Percentiles rank a stretch among this genome's conserved stretches.
Evolutionary conservation across 306 rosid genomes (phyloP).

Genomic region (Inga leiocalycina): DNA sequence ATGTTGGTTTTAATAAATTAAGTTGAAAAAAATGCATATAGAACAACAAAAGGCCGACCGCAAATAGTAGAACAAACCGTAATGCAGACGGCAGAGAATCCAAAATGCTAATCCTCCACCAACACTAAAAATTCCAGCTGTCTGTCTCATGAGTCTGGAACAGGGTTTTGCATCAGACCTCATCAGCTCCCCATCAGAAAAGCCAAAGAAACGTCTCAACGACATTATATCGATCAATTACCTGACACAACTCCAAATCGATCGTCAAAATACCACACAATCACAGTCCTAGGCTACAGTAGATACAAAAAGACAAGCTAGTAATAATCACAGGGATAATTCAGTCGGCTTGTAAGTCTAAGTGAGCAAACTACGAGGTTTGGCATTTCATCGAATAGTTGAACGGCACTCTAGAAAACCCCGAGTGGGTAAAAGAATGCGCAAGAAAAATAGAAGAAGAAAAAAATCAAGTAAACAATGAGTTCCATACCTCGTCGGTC

Average conservation of each 20-base stretch:
- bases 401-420: constrained; percentile 18
- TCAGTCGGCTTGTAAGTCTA: too few species aligned
- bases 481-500: constrained; percentile 13
- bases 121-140: constrained; percentile 78
- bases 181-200: constrained; percentile 86
- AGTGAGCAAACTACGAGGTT: neutral
- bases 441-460: neutral
- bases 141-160: constrained; percentile 83
- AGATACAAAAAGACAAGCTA: neutral
- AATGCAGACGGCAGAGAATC: constrained; percentile 86
- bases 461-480: neutral
- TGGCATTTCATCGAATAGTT: constrained; percentile 39
- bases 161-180: constrained; percentile 88
- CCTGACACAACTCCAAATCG: constrained; percentile 31
- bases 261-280: neutral
- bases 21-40: neutral
- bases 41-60: constrained; percentile 5
- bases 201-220: constrained; percentile 69
- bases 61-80: constrained; percentile 55
- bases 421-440: neutral
- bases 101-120: constrained; percentile 90
- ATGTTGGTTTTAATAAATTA: neutral
- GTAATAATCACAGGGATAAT: too few species aligned
- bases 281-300: neutral
- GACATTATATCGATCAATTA: constrained; percentile 53